Evolutionary conservation across 257 asterid genomes (phyloP).

Genomic region (Solanum virginianum): DNA sequence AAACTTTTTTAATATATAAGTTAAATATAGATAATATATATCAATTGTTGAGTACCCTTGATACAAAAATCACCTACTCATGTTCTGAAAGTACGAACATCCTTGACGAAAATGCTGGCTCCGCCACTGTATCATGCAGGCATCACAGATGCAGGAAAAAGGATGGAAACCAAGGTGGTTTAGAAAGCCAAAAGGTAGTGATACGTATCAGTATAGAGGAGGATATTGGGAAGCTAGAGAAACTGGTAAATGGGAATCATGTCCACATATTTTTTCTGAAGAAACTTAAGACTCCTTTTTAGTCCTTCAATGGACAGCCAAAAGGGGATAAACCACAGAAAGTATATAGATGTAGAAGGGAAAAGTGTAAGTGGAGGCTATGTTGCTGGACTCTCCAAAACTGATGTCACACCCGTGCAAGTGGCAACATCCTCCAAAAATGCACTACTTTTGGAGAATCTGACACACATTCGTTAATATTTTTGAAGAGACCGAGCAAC

Average conservation of each 20-base stretch:
- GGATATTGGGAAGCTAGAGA: slow-evolving; percentile 20
- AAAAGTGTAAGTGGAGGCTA: neutral
- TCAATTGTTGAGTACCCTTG: too few relatives aligned
- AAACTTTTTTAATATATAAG: too few relatives aligned
- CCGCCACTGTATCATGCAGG: neutral
- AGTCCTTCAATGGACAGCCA: neutral
- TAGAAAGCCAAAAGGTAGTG: slow-evolving; percentile 1
- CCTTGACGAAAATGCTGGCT: too few relatives aligned
- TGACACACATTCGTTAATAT: fast-evolving
- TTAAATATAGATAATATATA: too few relatives aligned
- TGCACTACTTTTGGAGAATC: neutral
- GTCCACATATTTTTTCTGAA: slow-evolving; percentile 15
- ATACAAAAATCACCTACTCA: too few relatives aligned
- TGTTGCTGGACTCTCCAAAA: neutral
- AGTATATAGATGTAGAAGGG: neutral
- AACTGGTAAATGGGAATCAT: slow-evolving; percentile 6
- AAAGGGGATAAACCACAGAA: neutral
- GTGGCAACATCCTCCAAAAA: neutral
- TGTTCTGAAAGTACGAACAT: too few relatives aligned
- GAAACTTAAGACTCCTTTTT: neutral
- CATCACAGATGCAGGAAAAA: slow-evolving; percentile 11
- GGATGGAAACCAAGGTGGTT: slow-evolving; percentile 21
- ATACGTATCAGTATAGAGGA: slow-evolving; percentile 9
- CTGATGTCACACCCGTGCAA: too few relatives aligned
- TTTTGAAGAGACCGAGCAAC: neutral